A percentile compares a stretch with the other conserved stretches of the same genome.
Evolutionary conservation across 306 rosid species (phyloP).

Genomic region (Citrullus mucosospermus): DNA sequence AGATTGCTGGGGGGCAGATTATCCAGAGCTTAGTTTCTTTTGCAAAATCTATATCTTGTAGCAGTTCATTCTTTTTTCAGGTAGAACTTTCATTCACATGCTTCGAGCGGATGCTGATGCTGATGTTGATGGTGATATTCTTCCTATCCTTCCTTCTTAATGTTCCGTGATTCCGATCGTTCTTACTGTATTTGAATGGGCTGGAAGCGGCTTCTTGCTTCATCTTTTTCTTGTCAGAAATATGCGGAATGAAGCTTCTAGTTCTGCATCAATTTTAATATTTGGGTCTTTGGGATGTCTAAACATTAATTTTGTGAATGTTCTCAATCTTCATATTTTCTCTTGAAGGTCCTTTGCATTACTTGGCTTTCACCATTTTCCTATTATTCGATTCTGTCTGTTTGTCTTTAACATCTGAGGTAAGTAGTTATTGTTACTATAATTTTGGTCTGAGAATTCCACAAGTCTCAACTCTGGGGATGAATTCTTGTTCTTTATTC

Average conservation of each 20-base stretch:
- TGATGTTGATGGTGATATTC: neutral
- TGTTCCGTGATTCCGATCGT: neutral
- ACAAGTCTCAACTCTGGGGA: neutral
- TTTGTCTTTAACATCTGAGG: neutral
- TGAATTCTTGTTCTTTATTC: neutral
- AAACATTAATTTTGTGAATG: neutral
- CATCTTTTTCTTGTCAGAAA: neutral
- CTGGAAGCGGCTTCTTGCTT: neutral
- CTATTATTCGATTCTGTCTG: neutral
- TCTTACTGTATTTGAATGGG: neutral
- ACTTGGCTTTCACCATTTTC: neutral
- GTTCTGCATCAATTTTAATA: neutral
- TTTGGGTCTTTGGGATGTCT: neutral
- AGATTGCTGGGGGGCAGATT: constrained; percentile 38
- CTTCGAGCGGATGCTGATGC: neutral
- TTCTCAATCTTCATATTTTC: neutral
- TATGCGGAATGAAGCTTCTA: neutral
- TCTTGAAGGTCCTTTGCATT: neutral
- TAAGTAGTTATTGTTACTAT: neutral
- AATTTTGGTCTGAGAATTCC: neutral
- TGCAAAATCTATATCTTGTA: neutral
- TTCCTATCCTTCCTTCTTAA: neutral
- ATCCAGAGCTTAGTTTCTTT: neutral
- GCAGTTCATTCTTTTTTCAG: neutral
- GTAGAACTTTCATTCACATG: neutral